phyloP scores from a whole-genome alignment of 176 grass and related monocot species.

The Thalia dealbata region DNA sequence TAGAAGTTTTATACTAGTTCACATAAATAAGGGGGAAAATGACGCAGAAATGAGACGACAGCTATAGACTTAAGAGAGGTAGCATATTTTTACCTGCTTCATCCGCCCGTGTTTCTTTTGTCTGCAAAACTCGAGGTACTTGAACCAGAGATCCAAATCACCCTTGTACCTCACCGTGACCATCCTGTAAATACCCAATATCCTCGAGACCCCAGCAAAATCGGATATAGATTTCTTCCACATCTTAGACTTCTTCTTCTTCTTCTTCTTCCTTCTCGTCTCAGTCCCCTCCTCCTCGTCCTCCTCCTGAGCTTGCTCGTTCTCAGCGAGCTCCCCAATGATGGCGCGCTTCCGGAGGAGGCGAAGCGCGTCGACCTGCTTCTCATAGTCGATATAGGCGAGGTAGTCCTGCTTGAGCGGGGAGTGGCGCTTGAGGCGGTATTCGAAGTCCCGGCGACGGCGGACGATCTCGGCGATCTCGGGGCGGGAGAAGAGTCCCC shows the following conservation, averaged over 20 bases:
- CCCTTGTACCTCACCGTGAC: constrained; percentile 70
- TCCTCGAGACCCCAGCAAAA: constrained; percentile 37
- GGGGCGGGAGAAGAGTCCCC: constrained; percentile 66
- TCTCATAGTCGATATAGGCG: constrained; percentile 66
- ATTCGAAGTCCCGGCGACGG: constrained; percentile 77
- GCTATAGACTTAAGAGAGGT: neutral
- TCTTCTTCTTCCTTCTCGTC: neutral
- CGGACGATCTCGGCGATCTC: constrained; percentile 66
- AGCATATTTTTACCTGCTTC: constrained; percentile 46
- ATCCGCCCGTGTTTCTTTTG: constrained; percentile 58
- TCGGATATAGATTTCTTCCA: constrained; percentile 73
- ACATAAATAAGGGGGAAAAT: neutral
- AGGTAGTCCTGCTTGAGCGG: constrained; percentile 62
- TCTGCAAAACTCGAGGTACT: constrained; percentile 77
- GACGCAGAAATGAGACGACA: neutral
- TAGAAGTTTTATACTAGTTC: too few relatives aligned
- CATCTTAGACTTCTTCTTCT: constrained; percentile 23
- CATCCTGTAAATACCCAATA: constrained; percentile 52
- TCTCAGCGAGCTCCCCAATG: constrained; percentile 21
- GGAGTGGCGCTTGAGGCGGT: constrained; percentile 64
- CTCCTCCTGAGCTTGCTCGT: neutral
- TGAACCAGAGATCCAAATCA: constrained; percentile 86
- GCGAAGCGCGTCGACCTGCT: constrained; percentile 53
- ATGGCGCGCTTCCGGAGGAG: constrained; percentile 57
- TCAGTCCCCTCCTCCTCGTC: neutral